Conservation (phyloP, 345 rosid species). For the Eucalyptus polyanthemos region DNA sequence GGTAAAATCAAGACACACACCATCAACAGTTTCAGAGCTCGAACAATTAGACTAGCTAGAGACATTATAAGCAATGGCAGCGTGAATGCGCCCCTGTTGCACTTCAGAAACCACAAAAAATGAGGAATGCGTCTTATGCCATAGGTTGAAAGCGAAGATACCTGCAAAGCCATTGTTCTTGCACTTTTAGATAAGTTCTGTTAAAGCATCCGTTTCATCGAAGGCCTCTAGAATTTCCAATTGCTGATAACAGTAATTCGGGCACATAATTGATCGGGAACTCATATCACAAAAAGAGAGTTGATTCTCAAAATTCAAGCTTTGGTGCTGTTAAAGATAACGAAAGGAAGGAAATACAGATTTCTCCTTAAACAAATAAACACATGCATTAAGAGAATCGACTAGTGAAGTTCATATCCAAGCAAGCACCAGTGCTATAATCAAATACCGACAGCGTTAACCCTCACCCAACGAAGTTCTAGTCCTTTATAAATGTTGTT, state of each 20-base stretch:
- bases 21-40: background rate
- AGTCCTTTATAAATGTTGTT: background rate
- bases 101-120: background rate
- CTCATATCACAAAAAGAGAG: background rate
- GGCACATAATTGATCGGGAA: background rate
- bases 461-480: background rate
- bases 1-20: background rate
- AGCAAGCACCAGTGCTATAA: background rate
- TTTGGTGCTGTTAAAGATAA: background rate
- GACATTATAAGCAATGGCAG: background rate
- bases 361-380: background rate
- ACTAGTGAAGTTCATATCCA: background rate
- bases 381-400: background rate
- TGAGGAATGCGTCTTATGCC: background rate
- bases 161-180: background rate
- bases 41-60: background rate
- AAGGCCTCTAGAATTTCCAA: background rate
- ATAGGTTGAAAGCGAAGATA: background rate
- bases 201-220: background rate
- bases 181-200: background rate
- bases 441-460: background rate
- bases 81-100: background rate
- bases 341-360: background rate
- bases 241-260: background rate
- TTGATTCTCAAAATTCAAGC: background rate